Evolutionary conservation across 257 asterid species (phyloP).

Genomic region (Lycium barbarum): DNA sequence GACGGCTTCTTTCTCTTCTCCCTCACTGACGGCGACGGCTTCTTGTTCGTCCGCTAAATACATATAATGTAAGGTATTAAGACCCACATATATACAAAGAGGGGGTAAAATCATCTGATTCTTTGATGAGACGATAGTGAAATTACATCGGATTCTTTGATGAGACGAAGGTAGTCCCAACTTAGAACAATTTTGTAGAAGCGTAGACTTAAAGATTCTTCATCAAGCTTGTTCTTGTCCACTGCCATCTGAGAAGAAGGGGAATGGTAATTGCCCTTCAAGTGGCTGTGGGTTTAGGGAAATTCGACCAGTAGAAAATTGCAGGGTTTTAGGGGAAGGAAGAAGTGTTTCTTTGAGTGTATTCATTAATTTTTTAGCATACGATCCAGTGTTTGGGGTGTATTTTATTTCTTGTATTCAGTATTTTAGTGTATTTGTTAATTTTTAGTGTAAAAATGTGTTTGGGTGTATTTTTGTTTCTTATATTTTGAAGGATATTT

Average conservation of each 20-base stretch:
- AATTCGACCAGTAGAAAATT: no score
- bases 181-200: conserved; percentile 79
- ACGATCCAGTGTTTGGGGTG: no score
- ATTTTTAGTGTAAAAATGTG: no score
- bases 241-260: conserved; percentile 61
- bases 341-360: no score
- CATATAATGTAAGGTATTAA: neutral
- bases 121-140: neutral
- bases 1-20: no score
- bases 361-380: no score
- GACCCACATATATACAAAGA: neutral
- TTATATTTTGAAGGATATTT: no score
- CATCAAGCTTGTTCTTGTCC: conserved; percentile 68
- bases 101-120: neutral
- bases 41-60: conserved; percentile 44
- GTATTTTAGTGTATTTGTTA: no score
- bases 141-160: conserved; percentile 66
- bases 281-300: conserved; percentile 3
- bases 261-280: conserved; percentile 24
- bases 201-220: conserved; percentile 64
- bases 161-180: conserved; percentile 84
- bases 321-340: neutral
- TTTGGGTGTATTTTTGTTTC: no score
- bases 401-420: no score
- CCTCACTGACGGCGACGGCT: no score